phyloP scores from a whole-genome alignment of 192 early-diverging fungal species.

The Coemansia sp. region DNA sequence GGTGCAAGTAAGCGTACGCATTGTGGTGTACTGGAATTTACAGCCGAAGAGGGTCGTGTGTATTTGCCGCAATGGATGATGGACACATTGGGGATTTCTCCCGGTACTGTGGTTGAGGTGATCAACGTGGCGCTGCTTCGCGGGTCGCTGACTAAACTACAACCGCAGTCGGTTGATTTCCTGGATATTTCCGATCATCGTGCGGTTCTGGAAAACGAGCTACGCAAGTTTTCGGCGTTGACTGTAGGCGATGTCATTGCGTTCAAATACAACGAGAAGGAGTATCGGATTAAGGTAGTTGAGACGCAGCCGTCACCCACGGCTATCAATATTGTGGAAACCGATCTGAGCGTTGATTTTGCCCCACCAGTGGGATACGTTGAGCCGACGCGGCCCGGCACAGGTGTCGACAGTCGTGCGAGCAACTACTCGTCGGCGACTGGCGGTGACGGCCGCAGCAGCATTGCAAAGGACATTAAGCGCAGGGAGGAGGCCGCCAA shows the following conservation, averaged over 20 bases:
- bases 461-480: conserved; percentile 42
- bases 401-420: conserved; percentile 11
- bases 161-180: conserved; percentile 96
- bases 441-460: conserved; percentile 46
- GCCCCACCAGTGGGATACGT: conserved; percentile 94
- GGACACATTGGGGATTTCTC: conserved; percentile 74
- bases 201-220: conserved; percentile 94
- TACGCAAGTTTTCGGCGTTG: conserved; percentile 88
- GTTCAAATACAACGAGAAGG: conserved; percentile 85
- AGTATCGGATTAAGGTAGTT: conserved; percentile 87
- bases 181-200: conserved; percentile 95
- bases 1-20: conserved; percentile 62
- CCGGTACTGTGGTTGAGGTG: conserved; percentile 76
- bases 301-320: conserved; percentile 79
- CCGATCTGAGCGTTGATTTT: conserved; percentile 97
- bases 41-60: conserved; percentile 92
- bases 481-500: conserved; percentile 35
- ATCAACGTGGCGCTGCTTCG: conserved; percentile 76
- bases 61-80: conserved; percentile 99
- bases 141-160: conserved; percentile 90
- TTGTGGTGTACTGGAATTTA: conserved; percentile 98
- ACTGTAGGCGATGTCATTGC: conserved; percentile 90
- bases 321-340: conserved; percentile 94
- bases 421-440: conserved; percentile 14
- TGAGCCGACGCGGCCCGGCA: conserved; percentile 63